Conservation (phyloP, 1,284 basidiomycete genomes). For the Anthracocystis panici-leucophaei region DNA sequence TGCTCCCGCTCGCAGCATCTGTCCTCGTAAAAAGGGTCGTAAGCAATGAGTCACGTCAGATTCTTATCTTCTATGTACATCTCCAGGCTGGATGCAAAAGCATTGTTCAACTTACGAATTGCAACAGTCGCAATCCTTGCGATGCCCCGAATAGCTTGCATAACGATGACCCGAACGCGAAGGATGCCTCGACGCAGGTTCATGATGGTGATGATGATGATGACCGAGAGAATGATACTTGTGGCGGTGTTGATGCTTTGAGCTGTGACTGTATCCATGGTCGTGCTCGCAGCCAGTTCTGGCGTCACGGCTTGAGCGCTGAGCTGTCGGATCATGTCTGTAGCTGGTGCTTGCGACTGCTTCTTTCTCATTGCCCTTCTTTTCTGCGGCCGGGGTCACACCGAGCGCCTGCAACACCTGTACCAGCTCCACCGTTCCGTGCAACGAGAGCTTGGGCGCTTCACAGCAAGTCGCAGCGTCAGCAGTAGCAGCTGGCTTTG, state of each 20-base stretch:
- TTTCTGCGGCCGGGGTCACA: not conserved
- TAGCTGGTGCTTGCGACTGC: not conserved
- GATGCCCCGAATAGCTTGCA: not conserved
- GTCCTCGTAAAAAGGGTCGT: not conserved
- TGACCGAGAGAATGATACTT: slow-evolving; percentile 11
- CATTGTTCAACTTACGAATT: slow-evolving; percentile 12
- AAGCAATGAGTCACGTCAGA: not conserved
- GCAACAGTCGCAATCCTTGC: not conserved
- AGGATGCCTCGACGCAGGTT: not conserved
- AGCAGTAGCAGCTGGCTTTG: not conserved
- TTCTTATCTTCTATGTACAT: not conserved
- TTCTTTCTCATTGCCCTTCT: slow-evolving; percentile 8
- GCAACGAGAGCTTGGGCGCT: slow-evolving; percentile 16
- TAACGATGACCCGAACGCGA: slow-evolving; percentile 3
- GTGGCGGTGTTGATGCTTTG: slow-evolving; percentile 17
- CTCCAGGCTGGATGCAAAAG: not conserved
- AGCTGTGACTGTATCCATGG: not conserved
- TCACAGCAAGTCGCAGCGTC: slow-evolving; percentile 3
- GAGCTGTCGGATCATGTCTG: not conserved
- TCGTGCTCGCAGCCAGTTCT: not conserved
- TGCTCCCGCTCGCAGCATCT: slow-evolving; percentile 12
- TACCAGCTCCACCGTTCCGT: slow-evolving; percentile 21
- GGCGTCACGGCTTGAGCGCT: not conserved
- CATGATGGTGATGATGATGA: slow-evolving; percentile 2
- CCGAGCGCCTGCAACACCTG: slow-evolving; percentile 31